Evolutionary conservation across 2,329 filamentous ascomycete species (phyloP).

Genomic region (Fusarium miscanthi): DNA sequence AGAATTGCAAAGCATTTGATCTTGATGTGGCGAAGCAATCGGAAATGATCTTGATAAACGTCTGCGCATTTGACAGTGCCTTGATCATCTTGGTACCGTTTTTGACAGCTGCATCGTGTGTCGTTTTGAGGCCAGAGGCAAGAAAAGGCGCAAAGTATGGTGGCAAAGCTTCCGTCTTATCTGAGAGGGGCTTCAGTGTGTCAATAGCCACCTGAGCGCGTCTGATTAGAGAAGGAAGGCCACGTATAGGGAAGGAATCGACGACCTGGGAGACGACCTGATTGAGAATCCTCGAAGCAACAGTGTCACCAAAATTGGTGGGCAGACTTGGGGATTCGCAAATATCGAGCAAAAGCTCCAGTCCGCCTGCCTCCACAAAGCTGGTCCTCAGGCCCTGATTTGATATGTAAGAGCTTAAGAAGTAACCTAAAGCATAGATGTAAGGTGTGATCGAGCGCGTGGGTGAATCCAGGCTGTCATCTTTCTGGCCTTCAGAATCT

Average conservation of each 20-base stretch:
- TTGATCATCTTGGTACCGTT: conserved; percentile 83
- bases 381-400: conserved; percentile 77
- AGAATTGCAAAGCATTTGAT: conserved; percentile 73
- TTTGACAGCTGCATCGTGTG: conserved; percentile 54
- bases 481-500: conserved; percentile 20
- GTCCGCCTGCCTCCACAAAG: conserved; percentile 82
- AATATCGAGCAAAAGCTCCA: conserved; percentile 86
- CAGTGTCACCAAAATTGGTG: conserved; percentile 67
- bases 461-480: conserved; percentile 41
- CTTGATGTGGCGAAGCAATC: conserved; percentile 79
- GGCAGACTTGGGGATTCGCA: conserved; percentile 84
- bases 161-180: conserved; percentile 57
- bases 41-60: conserved; percentile 78
- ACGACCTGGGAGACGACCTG: conserved; percentile 81
- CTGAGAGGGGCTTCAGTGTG: conserved; percentile 73
- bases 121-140: conserved; percentile 51
- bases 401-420: conserved; percentile 78
- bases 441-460: conserved; percentile 69
- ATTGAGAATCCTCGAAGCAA: conserved; percentile 76
- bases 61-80: conserved; percentile 80
- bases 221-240: conserved; percentile 82
- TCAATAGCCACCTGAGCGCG: conserved; percentile 78
- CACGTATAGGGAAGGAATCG: conserved; percentile 82
- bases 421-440: conserved; percentile 79
- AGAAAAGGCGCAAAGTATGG: conserved; percentile 81